phyloP scores from a whole-genome alignment of 2,329 filamentous ascomycete genomes.

The Fulvia fulva region DNA sequence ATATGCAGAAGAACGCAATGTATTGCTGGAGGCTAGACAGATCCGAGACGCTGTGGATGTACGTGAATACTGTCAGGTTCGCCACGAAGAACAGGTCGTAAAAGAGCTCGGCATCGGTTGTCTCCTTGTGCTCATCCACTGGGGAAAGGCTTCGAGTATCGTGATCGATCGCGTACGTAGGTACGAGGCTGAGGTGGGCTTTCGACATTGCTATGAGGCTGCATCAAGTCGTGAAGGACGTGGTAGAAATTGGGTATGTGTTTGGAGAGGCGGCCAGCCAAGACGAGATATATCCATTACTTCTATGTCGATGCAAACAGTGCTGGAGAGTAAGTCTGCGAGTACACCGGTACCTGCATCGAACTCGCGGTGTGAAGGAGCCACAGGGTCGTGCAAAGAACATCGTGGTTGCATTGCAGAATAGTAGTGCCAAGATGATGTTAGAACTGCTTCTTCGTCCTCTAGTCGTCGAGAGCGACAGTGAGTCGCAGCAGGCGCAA shows the following conservation, averaged over 20 bases:
- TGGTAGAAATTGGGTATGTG: not conserved
- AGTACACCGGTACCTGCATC: not conserved
- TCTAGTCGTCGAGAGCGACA: not conserved
- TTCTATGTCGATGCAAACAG: not conserved
- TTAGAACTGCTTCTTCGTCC: not conserved
- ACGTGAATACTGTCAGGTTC: slow-evolving; percentile 62
- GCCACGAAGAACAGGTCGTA: slow-evolving; percentile 61
- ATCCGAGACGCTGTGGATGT: slow-evolving; percentile 52
- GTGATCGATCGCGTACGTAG: not conserved
- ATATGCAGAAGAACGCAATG: slow-evolving; percentile 52
- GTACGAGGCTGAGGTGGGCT: not conserved
- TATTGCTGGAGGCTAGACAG: slow-evolving; percentile 40
- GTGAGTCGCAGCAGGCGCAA: not conserved
- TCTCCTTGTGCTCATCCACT: slow-evolving; percentile 35
- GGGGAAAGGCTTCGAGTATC: not conserved
- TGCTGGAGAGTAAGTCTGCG: not conserved
- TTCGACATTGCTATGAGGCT: not conserved
- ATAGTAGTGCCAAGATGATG: not conserved
- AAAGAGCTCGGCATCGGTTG: slow-evolving; percentile 55
- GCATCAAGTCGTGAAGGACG: not conserved
- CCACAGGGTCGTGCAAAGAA: not conserved
- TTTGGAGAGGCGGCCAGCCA: not conserved
- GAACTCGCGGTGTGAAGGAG: not conserved
- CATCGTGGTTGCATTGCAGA: not conserved
- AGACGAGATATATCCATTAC: not conserved